Base-by-base conservation (phyloP, 2,329 filamentous ascomycete genomes). In the Hymenoscyphus salicellus region DNA sequence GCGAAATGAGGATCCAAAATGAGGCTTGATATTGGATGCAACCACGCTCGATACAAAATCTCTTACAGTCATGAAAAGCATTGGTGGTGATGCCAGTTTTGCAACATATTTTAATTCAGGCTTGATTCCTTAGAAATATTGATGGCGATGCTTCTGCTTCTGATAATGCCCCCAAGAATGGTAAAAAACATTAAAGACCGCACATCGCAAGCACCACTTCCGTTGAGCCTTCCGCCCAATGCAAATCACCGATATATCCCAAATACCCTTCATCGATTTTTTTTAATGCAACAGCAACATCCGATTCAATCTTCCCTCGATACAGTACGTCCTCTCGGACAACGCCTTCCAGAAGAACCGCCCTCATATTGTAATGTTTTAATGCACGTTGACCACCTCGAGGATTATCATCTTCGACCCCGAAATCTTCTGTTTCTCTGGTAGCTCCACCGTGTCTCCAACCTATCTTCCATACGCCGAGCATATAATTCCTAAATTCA, bases 171-270 rank as follows among this genome's bases (percentile, higher is more conserved):
- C 28, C 28, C 36, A 38, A 38, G 11, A 11, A 38, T 38, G 36
- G 11, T 38, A 17, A 11, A 38, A 38, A 4, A 38, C 36, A 14
- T 16, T 38, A 61, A 33, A 63, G 1, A 32, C 55, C 56, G 41
- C 56, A 63, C 62, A 63, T 63, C 1, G 32, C 23, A n/a, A 59
- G 38, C 17, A 59, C 16, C 14, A 60, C 28, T 30, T 38, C 26
- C 2, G 30, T 52, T n/a, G 56, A 43, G 8, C 56, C 56, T 28
- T 1, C 11, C 55, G 55, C 32, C 7, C 33, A 16, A 6, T 55
- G 43, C 10, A 60, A 30, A 55, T 63, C 62, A 11, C 62, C 62
- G 20, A 63, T 38, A 23, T 30, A 63, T 20, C 62, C 62, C 8
- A 63, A 16, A 52, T 52, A 60, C 14, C 17, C 55, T 28, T n/a